These are phyloP conservation scores for Ocimum tenuiflorum DNA, from an alignment of 257 asterid species.

Conservation along the genomic window DNA sequence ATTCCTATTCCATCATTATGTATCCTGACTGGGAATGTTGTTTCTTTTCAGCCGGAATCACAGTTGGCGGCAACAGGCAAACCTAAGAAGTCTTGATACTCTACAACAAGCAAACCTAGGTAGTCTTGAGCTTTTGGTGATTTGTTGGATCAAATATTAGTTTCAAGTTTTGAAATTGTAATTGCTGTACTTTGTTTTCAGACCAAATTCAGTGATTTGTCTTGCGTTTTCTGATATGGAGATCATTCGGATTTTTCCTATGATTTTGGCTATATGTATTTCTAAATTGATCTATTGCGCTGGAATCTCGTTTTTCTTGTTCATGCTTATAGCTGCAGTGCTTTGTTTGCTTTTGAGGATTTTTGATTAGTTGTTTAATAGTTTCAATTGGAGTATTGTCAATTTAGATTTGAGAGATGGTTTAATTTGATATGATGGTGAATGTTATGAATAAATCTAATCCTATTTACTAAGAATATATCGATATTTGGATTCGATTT, in stretches of 20 bases:
- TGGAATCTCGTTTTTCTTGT: too few species aligned
- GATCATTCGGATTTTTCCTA: background rate
- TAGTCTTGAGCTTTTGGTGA: conserved; percentile 4
- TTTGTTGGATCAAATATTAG: background rate
- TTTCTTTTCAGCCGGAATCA: conserved; percentile 27
- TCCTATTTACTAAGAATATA: too few species aligned
- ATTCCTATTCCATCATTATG: background rate
- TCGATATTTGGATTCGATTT: too few species aligned
- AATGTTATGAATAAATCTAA: too few species aligned
- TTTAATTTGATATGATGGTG: too few species aligned
- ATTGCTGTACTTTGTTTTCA: background rate
- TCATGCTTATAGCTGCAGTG: too few species aligned
- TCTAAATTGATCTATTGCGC: too few species aligned
- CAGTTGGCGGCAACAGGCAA: conserved; percentile 27
- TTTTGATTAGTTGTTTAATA: too few species aligned
- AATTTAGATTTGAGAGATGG: too few species aligned
- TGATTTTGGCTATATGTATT: background rate
- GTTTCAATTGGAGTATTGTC: too few species aligned
- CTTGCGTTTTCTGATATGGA: conserved; percentile 5
- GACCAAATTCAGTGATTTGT: background rate
- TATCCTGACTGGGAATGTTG: background rate
- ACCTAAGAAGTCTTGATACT: conserved; percentile 34
- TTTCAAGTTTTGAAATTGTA: conserved; percentile 23
- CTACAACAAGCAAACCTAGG: too few species aligned
- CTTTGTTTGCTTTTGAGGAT: too few species aligned